Evolutionary conservation across 2,329 filamentous ascomycete genomes (phyloP), one percentile per base, ranked within the genome.

Genomic region (Trichoderma afroharzianum): DNA sequence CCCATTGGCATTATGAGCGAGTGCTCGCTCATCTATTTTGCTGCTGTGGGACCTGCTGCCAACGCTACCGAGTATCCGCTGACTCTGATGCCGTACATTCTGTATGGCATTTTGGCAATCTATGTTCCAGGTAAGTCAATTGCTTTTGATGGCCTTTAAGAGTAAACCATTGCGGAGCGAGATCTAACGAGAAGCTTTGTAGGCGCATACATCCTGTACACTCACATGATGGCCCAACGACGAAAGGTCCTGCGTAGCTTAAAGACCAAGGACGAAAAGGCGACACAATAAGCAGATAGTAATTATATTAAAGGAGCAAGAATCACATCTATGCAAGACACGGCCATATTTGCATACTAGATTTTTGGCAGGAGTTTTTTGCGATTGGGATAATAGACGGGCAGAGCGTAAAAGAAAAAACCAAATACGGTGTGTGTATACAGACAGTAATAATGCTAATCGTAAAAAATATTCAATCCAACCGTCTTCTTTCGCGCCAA

Each of bases 201-300:
- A 84, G 92, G 93, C 84, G 78, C 93, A 4, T 97, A 96, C 78
- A 88, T 97, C 70, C 83, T 98, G 71, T 98, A 96, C 80, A 94
- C 93, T 26, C 93, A 99, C 82, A 98, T 99, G 96, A 93, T 98
- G 86, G 86, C 87, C 73, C 96, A 99, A 87, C 87, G 95, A 76
- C 87, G 89, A 75, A 97, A 94, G 87, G 89, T 95, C 68, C 85
- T 94, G 84, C 88, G 89, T 69, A 88, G 86, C 53, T 88, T 90
- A 78, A 88, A 87, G 81, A 76, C 80, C 32, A 77, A 84, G 75
- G 79, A 82, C 62, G 77, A 77, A 61, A 85, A 87, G 79, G 83
- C 83, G 72, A 76, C 76, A 12, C 80, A 83, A 76, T 85, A 77
- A 72, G 57, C 73, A 69, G 11, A 28, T 18, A 32, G 28, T 18